Percentiles rank a stretch among this genome's conserved stretches.
Evolutionary conservation across 495 filamentous ascomycete genomes (phyloP).

Genomic region (Penicillium maclennaniae): DNA sequence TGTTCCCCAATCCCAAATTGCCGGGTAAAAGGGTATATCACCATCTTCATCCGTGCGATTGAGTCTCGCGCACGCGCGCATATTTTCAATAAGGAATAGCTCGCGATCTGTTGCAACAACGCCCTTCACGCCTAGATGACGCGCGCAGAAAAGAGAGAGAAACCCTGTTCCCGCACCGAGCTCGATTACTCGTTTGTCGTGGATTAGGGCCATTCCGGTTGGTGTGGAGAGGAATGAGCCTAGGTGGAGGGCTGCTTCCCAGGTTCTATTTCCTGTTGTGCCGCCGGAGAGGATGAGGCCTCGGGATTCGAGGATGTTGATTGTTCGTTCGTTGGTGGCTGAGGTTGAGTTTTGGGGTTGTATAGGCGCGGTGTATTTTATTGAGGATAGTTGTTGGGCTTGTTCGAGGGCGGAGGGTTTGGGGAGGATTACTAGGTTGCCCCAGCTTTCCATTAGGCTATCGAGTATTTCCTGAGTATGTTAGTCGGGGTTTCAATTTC

Average conservation of each 20-base stretch:
- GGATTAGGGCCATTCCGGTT: slow-evolving; percentile 41
- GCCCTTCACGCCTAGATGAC: slow-evolving; percentile 58
- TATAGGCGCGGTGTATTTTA: slow-evolving; percentile 62
- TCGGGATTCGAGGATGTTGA: slow-evolving; percentile 59
- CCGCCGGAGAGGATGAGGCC: slow-evolving; percentile 67
- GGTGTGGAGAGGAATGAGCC: slow-evolving; percentile 63
- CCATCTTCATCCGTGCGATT: slow-evolving; percentile 54
- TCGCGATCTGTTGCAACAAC: slow-evolving; percentile 82
- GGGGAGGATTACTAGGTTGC: slow-evolving; percentile 53
- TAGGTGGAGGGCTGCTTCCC: slow-evolving; percentile 89
- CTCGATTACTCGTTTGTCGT: slow-evolving; percentile 67
- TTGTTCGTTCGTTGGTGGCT: slow-evolving; percentile 39
- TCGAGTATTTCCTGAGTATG: slow-evolving; percentile 68
- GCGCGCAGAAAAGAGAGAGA: slow-evolving; percentile 75
- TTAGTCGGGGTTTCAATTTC: background rate
- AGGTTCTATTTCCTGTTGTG: slow-evolving; percentile 85
- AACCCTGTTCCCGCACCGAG: slow-evolving; percentile 88
- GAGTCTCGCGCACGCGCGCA: slow-evolving; percentile 62
- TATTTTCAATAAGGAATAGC: slow-evolving; percentile 61
- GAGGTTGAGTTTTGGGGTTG: background rate
- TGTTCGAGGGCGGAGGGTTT: slow-evolving; percentile 56
- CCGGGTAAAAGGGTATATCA: slow-evolving; percentile 31
- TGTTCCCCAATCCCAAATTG: slow-evolving; percentile 41
- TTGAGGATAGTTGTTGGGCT: slow-evolving; percentile 71
- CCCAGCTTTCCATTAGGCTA: slow-evolving; percentile 60